phyloP scores from a whole-genome alignment of 352 stramenopile species.

The Pythium dissotocum region DNA sequence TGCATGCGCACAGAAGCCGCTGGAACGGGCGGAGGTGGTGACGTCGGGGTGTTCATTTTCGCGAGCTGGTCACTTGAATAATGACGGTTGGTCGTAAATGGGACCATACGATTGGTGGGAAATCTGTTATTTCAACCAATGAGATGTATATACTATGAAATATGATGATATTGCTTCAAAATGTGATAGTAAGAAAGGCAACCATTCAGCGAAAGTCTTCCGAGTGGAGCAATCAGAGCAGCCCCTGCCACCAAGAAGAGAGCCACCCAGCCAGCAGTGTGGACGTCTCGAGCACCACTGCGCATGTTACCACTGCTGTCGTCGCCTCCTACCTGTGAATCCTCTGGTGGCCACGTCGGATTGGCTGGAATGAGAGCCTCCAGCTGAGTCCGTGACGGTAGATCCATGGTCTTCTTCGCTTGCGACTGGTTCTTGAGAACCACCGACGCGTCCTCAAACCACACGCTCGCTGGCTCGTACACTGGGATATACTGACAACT shows the following conservation, averaged over 20 bases:
- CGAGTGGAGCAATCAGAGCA: neutral
- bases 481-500: constrained; percentile 48
- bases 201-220: neutral
- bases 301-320: neutral
- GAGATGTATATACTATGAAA: neutral
- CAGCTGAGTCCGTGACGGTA: constrained; percentile 42
- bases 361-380: constrained; percentile 29
- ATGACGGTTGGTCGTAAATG: neutral
- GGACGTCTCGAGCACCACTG: neutral
- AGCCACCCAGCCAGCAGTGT: neutral
- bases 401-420: constrained; percentile 39
- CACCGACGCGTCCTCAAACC: neutral
- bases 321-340: neutral
- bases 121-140: neutral
- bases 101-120: neutral
- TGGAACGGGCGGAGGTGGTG: neutral
- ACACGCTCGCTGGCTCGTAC: constrained; percentile 23
- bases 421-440: constrained; percentile 41
- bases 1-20: neutral
- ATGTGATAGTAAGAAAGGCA: constrained; percentile 1
- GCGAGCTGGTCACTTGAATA: neutral
- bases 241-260: neutral
- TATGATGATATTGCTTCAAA: neutral
- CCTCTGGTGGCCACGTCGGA: neutral
- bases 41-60: neutral